Conservation (phyloP, 2,329 filamentous ascomycete genomes). For the Colletotrichum theobromicola region DNA sequence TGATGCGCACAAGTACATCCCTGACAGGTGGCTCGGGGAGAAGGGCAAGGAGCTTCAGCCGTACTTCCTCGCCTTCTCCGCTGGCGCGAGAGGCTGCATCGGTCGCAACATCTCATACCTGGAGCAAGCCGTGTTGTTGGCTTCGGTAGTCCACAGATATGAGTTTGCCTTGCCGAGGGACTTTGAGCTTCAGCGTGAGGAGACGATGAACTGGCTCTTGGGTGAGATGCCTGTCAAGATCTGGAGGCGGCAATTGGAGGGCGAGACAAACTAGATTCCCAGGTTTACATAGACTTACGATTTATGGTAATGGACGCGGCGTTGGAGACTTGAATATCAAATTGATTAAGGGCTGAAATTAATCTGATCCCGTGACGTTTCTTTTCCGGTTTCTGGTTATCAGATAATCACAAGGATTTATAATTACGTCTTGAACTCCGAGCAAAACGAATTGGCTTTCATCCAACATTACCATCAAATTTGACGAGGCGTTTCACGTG, state of each 20-base stretch:
- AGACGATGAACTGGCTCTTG: slow-evolving; percentile 16
- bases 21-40: slow-evolving; percentile 41
- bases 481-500: not conserved
- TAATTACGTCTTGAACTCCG: too few species aligned
- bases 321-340: not conserved
- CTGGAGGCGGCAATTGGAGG: slow-evolving; percentile 6
- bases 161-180: slow-evolving; percentile 37
- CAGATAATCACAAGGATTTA: not conserved
- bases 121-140: slow-evolving; percentile 50
- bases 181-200: slow-evolving; percentile 4
- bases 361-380: not conserved
- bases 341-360: not conserved
- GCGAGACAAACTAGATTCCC: not conserved
- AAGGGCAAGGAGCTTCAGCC: slow-evolving; percentile 41
- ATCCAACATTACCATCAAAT: not conserved
- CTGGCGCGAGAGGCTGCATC: slow-evolving; percentile 27
- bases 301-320: not conserved
- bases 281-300: not conserved
- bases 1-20: slow-evolving; percentile 29
- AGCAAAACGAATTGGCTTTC: too few species aligned
- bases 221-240: slow-evolving; percentile 15
- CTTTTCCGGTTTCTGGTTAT: not conserved
- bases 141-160: slow-evolving; percentile 46
- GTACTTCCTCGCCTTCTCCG: slow-evolving; percentile 42
- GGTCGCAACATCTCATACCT: slow-evolving; percentile 42